Conservation (phyloP, 257 asterid species). For the Orobanche coerulescens region DNA sequence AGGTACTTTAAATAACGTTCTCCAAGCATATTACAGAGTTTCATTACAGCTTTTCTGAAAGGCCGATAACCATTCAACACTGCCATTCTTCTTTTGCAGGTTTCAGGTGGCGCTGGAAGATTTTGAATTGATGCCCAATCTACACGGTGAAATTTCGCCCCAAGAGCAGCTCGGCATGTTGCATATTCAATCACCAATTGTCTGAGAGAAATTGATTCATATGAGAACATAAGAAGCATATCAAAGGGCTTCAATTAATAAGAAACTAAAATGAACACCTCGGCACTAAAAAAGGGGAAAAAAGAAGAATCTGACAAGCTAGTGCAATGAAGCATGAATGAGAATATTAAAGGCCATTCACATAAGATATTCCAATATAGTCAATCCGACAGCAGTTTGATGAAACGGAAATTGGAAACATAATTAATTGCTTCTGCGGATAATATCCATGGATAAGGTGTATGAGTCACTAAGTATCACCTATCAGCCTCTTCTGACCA, state of each 20-base stretch:
- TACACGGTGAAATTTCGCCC: slow-evolving; percentile 68
- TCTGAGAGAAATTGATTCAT: slow-evolving; percentile 35
- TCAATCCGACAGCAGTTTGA: slow-evolving; percentile 8
- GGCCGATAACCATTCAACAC: slow-evolving; percentile 36
- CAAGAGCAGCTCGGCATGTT: slow-evolving; percentile 72
- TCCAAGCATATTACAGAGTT: slow-evolving; percentile 60
- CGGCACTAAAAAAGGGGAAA: background rate
- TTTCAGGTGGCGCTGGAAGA: slow-evolving; percentile 78
- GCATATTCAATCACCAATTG: slow-evolving; percentile 73
- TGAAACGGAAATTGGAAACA: slow-evolving; percentile 15
- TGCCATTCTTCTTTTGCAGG: slow-evolving; percentile 89
- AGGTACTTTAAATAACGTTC: slow-evolving; percentile 56
- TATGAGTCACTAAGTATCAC: slow-evolving; percentile 34
- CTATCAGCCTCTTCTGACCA: slow-evolving; percentile 93
- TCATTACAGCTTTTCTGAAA: slow-evolving; percentile 65
- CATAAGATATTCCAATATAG: slow-evolving; percentile 1
- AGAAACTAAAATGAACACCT: slow-evolving; percentile 13
- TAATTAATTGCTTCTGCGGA: slow-evolving; percentile 17
- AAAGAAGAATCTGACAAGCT: slow-evolving; percentile 4
- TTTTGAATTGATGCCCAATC: slow-evolving; percentile 63
- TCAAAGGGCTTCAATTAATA: slow-evolving; percentile 13
- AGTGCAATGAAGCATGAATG: slow-evolving; percentile 16
- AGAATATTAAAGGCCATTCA: slow-evolving; percentile 17
- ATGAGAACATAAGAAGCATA: slow-evolving; percentile 20
- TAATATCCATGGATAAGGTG: slow-evolving; percentile 15